phyloP scores from a whole-genome alignment of 441 rosid genomes.

The Euphorbia schlechtendalii region DNA sequence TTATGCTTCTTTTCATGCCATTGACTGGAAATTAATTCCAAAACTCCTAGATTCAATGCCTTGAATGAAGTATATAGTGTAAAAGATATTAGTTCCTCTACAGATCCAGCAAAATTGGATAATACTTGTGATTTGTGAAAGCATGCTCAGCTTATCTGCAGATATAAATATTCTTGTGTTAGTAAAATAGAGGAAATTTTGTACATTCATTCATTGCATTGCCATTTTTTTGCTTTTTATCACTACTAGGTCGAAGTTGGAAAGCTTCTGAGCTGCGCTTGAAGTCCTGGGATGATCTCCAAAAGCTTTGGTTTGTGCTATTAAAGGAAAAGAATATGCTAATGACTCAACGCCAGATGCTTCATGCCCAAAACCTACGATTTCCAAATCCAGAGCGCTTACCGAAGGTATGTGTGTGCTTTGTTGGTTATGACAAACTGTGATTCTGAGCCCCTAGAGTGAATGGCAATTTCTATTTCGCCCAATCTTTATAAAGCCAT shows the following conservation, averaged over 20 bases:
- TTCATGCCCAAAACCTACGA: slow-evolving; percentile 59
- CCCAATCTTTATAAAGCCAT: neutral
- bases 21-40: neutral
- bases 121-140: neutral
- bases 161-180: neutral
- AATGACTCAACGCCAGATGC: slow-evolving; percentile 91
- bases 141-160: neutral
- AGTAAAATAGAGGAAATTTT: neutral
- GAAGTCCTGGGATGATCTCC: slow-evolving; percentile 91
- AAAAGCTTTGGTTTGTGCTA: slow-evolving; percentile 88
- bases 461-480: neutral
- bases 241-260: slow-evolving; percentile 81
- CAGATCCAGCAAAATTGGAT: neutral
- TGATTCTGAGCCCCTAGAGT: neutral
- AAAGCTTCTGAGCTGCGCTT: slow-evolving; percentile 89
- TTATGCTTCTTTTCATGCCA: neutral
- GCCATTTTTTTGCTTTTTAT: slow-evolving; percentile 7
- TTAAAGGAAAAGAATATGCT: slow-evolving; percentile 95
- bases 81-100: neutral
- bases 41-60: neutral
- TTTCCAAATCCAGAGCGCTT: slow-evolving; percentile 87
- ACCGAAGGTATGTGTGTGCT: slow-evolving; percentile 50
- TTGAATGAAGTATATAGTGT: neutral
- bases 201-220: slow-evolving; percentile 6
- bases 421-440: neutral